Evolutionary conservation across 768 basidiomycete genomes (phyloP).

Genomic region (Tricholoma hemisulphureum): DNA sequence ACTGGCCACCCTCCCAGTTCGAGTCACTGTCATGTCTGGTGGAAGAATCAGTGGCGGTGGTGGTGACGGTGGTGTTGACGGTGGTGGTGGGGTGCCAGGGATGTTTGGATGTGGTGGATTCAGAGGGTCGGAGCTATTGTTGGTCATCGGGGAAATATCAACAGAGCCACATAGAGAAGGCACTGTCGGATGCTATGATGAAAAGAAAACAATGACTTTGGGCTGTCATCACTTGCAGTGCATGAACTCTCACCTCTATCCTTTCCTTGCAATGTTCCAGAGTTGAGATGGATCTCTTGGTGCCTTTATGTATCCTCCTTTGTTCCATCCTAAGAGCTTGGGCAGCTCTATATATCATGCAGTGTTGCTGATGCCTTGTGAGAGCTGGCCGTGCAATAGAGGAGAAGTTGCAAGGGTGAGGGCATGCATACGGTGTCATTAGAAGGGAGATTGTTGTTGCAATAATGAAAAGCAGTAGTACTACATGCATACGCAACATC

Average conservation of each 20-base stretch:
- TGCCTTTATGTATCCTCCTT: not conserved
- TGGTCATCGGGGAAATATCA: too few relatives aligned
- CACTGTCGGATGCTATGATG: not conserved
- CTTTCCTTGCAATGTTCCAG: not conserved
- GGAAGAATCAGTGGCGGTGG: too few relatives aligned
- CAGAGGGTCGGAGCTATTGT: too few relatives aligned
- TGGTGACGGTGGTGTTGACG: too few relatives aligned
- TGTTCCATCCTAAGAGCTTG: not conserved
- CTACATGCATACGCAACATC: too few relatives aligned
- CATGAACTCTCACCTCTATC: not conserved
- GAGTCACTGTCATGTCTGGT: too few relatives aligned
- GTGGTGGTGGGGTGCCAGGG: too few relatives aligned
- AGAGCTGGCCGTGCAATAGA: not conserved
- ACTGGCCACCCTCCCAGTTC: too few relatives aligned
- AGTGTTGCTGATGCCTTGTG: not conserved
- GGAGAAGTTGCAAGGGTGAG: not conserved
- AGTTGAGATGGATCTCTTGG: not conserved
- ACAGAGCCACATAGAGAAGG: too few relatives aligned
- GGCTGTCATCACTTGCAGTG: not conserved
- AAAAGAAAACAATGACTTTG: not conserved
- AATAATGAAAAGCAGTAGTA: too few relatives aligned
- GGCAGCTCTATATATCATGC: not conserved
- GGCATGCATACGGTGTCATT: not conserved
- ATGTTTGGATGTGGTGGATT: too few relatives aligned
- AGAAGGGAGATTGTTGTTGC: not conserved